Conservation (phyloP, 306 rosid genomes). For the Luffa aegyptiaca region DNA sequence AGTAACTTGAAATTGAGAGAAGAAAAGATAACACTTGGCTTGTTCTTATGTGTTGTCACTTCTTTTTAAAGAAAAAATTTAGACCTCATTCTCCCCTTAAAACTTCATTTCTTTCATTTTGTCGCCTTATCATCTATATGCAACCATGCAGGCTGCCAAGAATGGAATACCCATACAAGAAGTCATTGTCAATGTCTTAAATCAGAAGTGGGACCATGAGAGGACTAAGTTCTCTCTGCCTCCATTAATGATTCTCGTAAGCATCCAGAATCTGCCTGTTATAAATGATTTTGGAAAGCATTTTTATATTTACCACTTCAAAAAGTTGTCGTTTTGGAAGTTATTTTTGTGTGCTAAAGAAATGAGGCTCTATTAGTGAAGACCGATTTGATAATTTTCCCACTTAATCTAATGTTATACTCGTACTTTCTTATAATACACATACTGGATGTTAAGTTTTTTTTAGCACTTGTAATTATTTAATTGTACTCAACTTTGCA, state of each 20-base stretch:
- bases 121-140: constrained; percentile 2
- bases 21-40: not conserved
- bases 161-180: constrained; percentile 42
- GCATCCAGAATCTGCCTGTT: constrained; percentile 21
- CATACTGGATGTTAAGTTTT: not conserved
- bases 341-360: not conserved
- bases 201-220: constrained; percentile 86
- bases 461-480: not conserved
- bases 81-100: not conserved
- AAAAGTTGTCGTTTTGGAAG: not conserved
- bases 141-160: constrained; percentile 42
- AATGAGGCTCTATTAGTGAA: not conserved
- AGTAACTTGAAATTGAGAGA: not conserved
- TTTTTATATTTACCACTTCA: not conserved
- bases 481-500: not conserved
- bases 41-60: not conserved
- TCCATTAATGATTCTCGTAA: constrained; percentile 91
- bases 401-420: not conserved
- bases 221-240: constrained; percentile 81
- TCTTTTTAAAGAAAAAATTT: not conserved
- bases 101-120: constrained; percentile 6
- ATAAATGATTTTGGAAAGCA: not conserved
- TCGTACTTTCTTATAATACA: not conserved
- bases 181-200: constrained; percentile 43
- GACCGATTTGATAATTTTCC: not conserved